These are phyloP conservation scores for Tuber borchii DNA, from an alignment of 495 filamentous ascomycete species.

Conservation along the genomic window DNA sequence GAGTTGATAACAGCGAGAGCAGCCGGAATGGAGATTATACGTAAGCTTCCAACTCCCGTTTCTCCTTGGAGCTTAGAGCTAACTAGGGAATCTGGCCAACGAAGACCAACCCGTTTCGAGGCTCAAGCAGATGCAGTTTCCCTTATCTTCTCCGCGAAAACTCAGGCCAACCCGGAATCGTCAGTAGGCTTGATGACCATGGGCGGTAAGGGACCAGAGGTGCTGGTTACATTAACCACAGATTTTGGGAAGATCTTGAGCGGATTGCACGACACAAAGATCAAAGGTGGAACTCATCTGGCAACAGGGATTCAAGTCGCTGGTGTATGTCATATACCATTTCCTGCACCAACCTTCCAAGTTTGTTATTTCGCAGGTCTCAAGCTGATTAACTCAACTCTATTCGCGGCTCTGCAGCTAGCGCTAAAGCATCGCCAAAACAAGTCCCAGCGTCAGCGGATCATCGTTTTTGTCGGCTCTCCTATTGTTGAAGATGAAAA, in stretches of 20 bases:
- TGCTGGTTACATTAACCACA: conserved; percentile 88
- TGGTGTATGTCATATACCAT: conserved; percentile 55
- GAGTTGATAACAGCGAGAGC: conserved; percentile 96
- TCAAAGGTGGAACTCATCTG: conserved; percentile 76
- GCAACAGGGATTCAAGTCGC: conserved; percentile 92
- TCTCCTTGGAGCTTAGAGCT: conserved; percentile 14
- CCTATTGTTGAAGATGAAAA: conserved; percentile 85
- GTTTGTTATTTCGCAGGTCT: conserved; percentile 10
- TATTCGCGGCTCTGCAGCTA: conserved; percentile 51
- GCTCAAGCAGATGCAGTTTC: conserved; percentile 91
- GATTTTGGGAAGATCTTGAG: conserved; percentile 93
- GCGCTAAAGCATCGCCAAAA: conserved; percentile 98
- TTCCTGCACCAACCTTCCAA: background rate
- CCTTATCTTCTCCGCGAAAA: conserved; percentile 90
- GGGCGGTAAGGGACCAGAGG: conserved; percentile 93
- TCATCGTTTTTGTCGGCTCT: conserved; percentile 91
- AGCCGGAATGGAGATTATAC: conserved; percentile 95
- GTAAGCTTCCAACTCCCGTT: conserved; percentile 43
- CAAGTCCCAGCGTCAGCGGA: conserved; percentile 87
- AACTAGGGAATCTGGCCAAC: conserved; percentile 18
- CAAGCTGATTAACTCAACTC: conserved; percentile 11
- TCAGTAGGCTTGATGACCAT: conserved; percentile 98
- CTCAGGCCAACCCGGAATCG: conserved; percentile 88
- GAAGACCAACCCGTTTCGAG: conserved; percentile 83
- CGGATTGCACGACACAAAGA: conserved; percentile 89